Conservation (phyloP, 768 basidiomycete species). For the Pleurotus tuber-regium region DNA sequence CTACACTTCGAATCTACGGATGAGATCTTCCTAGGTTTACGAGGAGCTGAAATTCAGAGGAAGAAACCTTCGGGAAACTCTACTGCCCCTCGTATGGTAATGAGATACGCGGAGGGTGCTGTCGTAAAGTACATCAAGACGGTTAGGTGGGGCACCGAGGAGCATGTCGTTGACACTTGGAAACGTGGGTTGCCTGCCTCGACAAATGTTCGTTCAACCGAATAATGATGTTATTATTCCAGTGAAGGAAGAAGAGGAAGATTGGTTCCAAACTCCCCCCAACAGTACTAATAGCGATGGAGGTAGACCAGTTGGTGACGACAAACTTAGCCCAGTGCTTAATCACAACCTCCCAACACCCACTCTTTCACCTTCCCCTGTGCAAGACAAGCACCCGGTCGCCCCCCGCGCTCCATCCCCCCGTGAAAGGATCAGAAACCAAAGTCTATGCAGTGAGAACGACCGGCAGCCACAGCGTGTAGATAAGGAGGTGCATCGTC, state of each 20-base stretch:
- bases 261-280: slow-evolving; percentile 14
- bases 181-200: slow-evolving; percentile 17
- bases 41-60: slow-evolving; percentile 34
- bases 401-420: no score
- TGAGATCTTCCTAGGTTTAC: slow-evolving; percentile 44
- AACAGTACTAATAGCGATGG: no score
- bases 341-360: no score
- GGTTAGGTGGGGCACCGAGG: slow-evolving; percentile 12
- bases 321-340: no score
- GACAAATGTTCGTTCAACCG: background rate
- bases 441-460: no score
- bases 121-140: slow-evolving; percentile 35
- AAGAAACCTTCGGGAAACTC: slow-evolving; percentile 22
- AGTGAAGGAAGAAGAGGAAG: slow-evolving; percentile 10
- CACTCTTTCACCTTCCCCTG: no score
- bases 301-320: no score
- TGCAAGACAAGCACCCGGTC: no score
- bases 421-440: no score
- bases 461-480: no score
- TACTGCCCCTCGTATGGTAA: slow-evolving; percentile 34
- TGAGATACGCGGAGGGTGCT: slow-evolving; percentile 43
- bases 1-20: slow-evolving; percentile 41
- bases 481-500: no score
- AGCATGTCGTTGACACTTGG: slow-evolving; percentile 27
- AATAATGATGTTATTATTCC: background rate